Base-by-base conservation (phyloP, 257 asterid species). In the Penstemon newberryi region DNA sequence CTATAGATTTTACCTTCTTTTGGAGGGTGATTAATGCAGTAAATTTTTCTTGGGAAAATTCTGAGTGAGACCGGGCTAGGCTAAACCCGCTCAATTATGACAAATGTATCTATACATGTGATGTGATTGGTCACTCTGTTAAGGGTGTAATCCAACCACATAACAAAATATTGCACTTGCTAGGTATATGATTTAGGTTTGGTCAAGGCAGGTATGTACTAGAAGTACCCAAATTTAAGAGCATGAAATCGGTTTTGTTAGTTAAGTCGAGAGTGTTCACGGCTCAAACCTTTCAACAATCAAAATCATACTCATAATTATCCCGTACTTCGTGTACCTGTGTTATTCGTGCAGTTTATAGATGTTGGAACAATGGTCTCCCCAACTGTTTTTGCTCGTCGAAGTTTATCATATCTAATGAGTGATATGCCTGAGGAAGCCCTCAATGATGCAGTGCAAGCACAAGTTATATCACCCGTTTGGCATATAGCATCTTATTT, bases 281-380 rank as follows among this genome's bases (percentile, higher is more conserved):
- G 33, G 33, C 33, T 25, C 33, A 25, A 25, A 25, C 33, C 33
- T 1, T 25, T 25, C 2, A 25, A 25, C 33, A 25, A 25, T 25
- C 33, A 40, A 5, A 42, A 12, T 25, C n/a, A n/a, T 40, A 13
- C 18, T 25, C 5, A 7, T 61, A 13, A 55, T 42, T 10, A 43
- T 45, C 41, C 45, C 19, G 19, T 15, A 25, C 25, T 18, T 9
- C 52, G 33, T 7, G 15, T 8, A 9, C 7, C 15, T 5, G 25
- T 33, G 55, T 69, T 52, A 8, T 72, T 63, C 44, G 39, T 75
- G 85, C 90, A 87, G 94, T 87, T 87, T 67, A 83, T 82, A 51
- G 87, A 84, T 15, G 90, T 75, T 42, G 94, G 94, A 72, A 87
- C 94, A n/a, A 80, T 82, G 90, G 80, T 87, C n/a, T 87, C 94